Evolutionary conservation across 805 yeast genomes (phyloP).

Genomic region (Metschnikowia aberdeeniae): DNA sequence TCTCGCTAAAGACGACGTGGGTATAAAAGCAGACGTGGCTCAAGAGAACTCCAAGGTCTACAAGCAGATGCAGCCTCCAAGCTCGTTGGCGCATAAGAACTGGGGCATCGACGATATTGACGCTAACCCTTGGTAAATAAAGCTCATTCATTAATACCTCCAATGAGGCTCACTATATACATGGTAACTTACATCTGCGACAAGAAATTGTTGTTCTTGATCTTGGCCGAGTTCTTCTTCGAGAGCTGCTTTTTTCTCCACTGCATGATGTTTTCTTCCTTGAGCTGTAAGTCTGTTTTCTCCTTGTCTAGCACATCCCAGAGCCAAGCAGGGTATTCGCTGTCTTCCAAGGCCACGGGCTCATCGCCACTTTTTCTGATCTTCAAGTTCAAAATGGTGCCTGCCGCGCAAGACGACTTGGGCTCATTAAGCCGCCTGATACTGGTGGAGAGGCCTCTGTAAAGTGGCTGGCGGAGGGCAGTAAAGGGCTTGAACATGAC

Average conservation of each 20-base stretch:
- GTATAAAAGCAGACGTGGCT: slow-evolving; percentile 7
- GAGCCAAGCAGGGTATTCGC: slow-evolving; percentile 91
- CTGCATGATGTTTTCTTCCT: slow-evolving; percentile 56
- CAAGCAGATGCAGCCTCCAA: slow-evolving; percentile 46
- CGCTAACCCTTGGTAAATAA: slow-evolving; percentile 59
- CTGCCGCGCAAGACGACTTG: slow-evolving; percentile 58
- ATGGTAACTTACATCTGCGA: slow-evolving; percentile 25
- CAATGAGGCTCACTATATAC: slow-evolving; percentile 6
- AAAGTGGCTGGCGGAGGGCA: slow-evolving; percentile 8
- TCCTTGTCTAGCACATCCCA: slow-evolving; percentile 78
- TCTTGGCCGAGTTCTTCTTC: slow-evolving; percentile 59
- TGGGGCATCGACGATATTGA: slow-evolving; percentile 51
- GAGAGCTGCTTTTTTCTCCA: slow-evolving; percentile 68
- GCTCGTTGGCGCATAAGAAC: slow-evolving; percentile 46
- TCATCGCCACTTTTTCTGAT: slow-evolving; percentile 79
- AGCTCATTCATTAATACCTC: neutral
- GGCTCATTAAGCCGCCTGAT: slow-evolving; percentile 5
- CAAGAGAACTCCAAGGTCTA: slow-evolving; percentile 36
- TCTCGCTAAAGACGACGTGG: slow-evolving; percentile 11
- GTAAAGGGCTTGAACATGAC: slow-evolving; percentile 8
- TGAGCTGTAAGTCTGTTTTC: slow-evolving; percentile 53
- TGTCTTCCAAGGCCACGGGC: slow-evolving; percentile 81
- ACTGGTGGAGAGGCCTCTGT: slow-evolving; percentile 11
- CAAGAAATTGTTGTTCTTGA: slow-evolving; percentile 77
- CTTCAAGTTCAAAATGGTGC: slow-evolving; percentile 69